Base-by-base conservation (phyloP, 1,139 yeast genomes). In the Sugiyamaella pinicola region DNA sequence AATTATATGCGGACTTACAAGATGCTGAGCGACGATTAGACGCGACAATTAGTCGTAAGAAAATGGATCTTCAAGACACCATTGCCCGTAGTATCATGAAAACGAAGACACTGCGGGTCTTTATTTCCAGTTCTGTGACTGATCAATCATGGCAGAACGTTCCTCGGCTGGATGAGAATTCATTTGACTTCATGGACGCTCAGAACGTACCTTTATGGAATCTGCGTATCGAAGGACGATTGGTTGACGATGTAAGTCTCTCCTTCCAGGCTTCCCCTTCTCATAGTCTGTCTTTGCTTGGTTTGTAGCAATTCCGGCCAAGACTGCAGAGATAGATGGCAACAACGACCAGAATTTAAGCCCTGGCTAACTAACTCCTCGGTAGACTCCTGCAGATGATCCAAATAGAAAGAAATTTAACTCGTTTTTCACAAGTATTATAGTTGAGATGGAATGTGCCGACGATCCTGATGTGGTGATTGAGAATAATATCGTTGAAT, bases 131-230 rank as follows among this genome's bases (percentile, higher is more conserved):
- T 67, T 85, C 89, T 2, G 77, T 86, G 41, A 87, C 84, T 58
- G 87, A 88, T 68, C 98, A 93, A 71, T 89, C 95, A 44, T 93
- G 99, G 99, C 98, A 91, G 53, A 61, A 59, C 21, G 69, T 64
- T 35, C 51, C 63, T 2, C 61, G 60, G 5, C 51, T 62, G n/a
- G 70, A 69, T 39, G 75, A 75, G 49, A 76, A 73, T 50, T 69
- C 68, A 19, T 68, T 68, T 60, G 68, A 64, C 55, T 62, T 67
- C 61, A 51, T 51, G 54, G 65, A 63, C 55, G 59, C 65, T 55
- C 62, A 67, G 55, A 58, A 62, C 45, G 54, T 67, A 54, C 51
- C 95, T 6, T 67, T 81, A 4, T 93, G 97, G 97, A 87, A 95
- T 0, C 75, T 93, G 61, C 78, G 96, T 53, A 81, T 93, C 19